These are phyloP conservation scores for Stenocarpella maydis DNA, from an alignment of 2,329 filamentous ascomycete species.

Conservation along the genomic window DNA sequence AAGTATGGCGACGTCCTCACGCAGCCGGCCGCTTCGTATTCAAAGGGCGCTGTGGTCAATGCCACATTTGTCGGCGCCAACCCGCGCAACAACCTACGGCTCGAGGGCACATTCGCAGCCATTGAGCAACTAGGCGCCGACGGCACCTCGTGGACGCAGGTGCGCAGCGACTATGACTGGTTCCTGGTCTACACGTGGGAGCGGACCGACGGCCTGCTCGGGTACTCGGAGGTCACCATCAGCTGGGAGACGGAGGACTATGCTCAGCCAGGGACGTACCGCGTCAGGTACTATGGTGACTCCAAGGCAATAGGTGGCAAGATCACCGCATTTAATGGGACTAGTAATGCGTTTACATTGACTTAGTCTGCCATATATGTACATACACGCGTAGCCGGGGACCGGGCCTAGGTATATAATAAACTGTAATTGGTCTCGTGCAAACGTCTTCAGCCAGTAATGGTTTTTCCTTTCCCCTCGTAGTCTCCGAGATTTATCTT, in stretches of 20 bases:
- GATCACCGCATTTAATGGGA: slow-evolving; percentile 67
- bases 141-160: slow-evolving; percentile 64
- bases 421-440: background rate
- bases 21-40: slow-evolving; percentile 62
- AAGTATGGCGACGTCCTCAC: slow-evolving; percentile 62
- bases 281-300: slow-evolving; percentile 84
- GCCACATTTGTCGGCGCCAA: slow-evolving; percentile 86
- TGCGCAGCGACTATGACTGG: slow-evolving; percentile 86
- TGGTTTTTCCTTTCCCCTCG: background rate
- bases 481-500: background rate
- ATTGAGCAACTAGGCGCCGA: slow-evolving; percentile 72
- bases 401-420: background rate
- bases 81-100: slow-evolving; percentile 81
- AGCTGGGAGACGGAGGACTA: slow-evolving; percentile 77
- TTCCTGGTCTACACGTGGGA: slow-evolving; percentile 81
- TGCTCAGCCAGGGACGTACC: slow-evolving; percentile 70
- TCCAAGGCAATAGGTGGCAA: slow-evolving; percentile 70
- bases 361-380: slow-evolving; percentile 1
- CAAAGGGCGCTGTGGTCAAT: slow-evolving; percentile 66
- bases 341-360: slow-evolving; percentile 43
- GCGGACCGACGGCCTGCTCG: slow-evolving; percentile 73
- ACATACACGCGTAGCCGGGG: background rate
- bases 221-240: slow-evolving; percentile 78
- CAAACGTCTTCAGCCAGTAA: background rate
- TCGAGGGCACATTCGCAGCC: slow-evolving; percentile 79